Conservation (phyloP, 2,329 filamentous ascomycete species). For the Xylaria arbuscula region DNA sequence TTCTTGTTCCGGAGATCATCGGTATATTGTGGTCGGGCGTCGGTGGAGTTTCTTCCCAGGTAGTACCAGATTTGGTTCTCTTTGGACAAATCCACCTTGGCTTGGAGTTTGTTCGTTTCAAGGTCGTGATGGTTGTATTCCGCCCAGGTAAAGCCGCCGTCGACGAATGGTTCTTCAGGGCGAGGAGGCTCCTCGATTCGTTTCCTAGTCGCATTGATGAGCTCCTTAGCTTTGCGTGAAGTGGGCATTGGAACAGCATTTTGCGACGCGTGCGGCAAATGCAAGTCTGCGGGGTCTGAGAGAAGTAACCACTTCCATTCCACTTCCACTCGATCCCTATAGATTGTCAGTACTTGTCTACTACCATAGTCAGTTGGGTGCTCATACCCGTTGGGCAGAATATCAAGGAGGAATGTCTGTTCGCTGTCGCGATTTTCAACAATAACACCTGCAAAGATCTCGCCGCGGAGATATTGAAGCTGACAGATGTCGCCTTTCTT, state of each 20-base stretch:
- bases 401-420: conserved; percentile 79
- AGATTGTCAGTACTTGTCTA: conserved; percentile 54
- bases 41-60: conserved; percentile 85
- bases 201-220: conserved; percentile 73
- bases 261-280: conserved; percentile 77
- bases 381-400: conserved; percentile 82
- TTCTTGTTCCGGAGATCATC: conserved; percentile 72
- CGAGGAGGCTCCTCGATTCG: conserved; percentile 70
- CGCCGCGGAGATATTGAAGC: conserved; percentile 82
- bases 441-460: conserved; percentile 91
- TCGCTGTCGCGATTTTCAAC: conserved; percentile 84
- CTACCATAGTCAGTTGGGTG: conserved; percentile 19
- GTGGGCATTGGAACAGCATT: conserved; percentile 78
- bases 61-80: conserved; percentile 88
- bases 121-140: conserved; percentile 78
- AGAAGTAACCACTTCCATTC: conserved; percentile 86
- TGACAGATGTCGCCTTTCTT: conserved; percentile 83
- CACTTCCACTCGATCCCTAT: conserved; percentile 77
- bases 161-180: conserved; percentile 74
- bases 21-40: conserved; percentile 90
- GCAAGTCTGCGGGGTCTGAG: conserved; percentile 76
- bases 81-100: conserved; percentile 77
- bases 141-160: conserved; percentile 76
- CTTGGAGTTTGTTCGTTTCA: conserved; percentile 68
- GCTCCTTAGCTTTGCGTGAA: conserved; percentile 70